Base-by-base conservation (phyloP, 164 flowering plant genomes). In the Vitis labrusca region DNA sequence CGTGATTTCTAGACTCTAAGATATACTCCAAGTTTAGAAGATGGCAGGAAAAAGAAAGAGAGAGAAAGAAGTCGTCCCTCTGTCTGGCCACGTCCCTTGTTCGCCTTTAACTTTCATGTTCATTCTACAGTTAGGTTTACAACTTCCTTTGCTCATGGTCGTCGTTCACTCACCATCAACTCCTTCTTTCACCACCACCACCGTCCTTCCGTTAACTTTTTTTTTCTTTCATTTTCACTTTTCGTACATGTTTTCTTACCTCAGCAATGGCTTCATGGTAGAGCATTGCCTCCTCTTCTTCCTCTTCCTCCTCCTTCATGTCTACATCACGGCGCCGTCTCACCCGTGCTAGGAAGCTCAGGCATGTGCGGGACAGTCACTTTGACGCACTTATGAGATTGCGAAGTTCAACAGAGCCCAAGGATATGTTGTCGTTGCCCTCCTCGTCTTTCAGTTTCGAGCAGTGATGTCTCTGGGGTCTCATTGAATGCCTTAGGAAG, bases 201-300 rank as follows among this genome's bases (percentile, higher is more conserved):
- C 30, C 62, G 11, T 47, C 15, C 9, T 11, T 23, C 10, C 52
- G 37, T 14, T 14, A 51, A 32, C 0, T 3, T 32, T 32, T 3
- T 32, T 6, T 32, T 6, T 6, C 44, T 32, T 32, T 19, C 44
- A 0, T 32, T 32, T 32, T 13, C n/a, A 14, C 4, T 4, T 37
- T 8, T 85, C 27, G 37, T 64, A 75, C 70, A 80, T 80, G 83
- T 53, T 68, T 69, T 70, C 58, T 37, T 16, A 50, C 57, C 69
- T 15, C 63, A 16, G 78, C 63, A 16, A 86, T 86, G 89, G 81
- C 73, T 71, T 82, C 85, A 86, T 74, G 76, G 52, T 81, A 70
- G 30, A 71, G 59, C 62, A 66, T 75, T 10, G 66, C 76, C 19
- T 78, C 68, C 67, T 59, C 69, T 5, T 73, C 78, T n/a, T 56